Evolutionary conservation across 192 early-diverging fungal species (phyloP).

Genomic region (Umbelopsis vinacea): DNA sequence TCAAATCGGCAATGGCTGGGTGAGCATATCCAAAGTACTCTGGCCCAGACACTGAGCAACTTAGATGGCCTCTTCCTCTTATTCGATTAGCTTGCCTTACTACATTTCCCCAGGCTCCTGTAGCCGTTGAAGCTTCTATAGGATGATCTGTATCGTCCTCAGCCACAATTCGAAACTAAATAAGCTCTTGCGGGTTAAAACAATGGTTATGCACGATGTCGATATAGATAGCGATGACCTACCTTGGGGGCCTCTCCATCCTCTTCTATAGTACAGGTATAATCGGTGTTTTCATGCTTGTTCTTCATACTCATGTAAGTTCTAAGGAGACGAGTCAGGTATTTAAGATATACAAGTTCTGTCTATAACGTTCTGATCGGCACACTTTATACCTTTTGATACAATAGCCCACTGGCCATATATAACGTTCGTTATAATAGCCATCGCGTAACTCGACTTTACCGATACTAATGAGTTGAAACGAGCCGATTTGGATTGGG

Average conservation of each 20-base stretch:
- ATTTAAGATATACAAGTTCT: too few species aligned
- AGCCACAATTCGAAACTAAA: slow-evolving; percentile 79
- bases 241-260: slow-evolving; percentile 73
- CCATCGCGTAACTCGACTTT: slow-evolving; percentile 68
- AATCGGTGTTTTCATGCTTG: slow-evolving; percentile 52
- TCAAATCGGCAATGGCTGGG: slow-evolving; percentile 82
- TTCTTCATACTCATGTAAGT: slow-evolving; percentile 62
- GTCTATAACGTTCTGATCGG: neutral
- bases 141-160: slow-evolving; percentile 76
- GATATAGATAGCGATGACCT: neutral
- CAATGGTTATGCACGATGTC: neutral
- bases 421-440: slow-evolving; percentile 91
- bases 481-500: slow-evolving; percentile 81
- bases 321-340: slow-evolving; percentile 27
- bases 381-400: slow-evolving; percentile 45
- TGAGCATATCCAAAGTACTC: slow-evolving; percentile 94
- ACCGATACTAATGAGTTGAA: slow-evolving; percentile 76
- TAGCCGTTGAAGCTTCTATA: slow-evolving; percentile 80
- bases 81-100: slow-evolving; percentile 85
- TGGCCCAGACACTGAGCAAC: slow-evolving; percentile 80
- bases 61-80: slow-evolving; percentile 77
- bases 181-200: neutral
- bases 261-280: slow-evolving; percentile 79
- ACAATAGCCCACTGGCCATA: slow-evolving; percentile 89
- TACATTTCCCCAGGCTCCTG: slow-evolving; percentile 88